phyloP scores from a whole-genome alignment of 2,329 filamentous ascomycete genomes.

The Fusarium decemcellulare region DNA sequence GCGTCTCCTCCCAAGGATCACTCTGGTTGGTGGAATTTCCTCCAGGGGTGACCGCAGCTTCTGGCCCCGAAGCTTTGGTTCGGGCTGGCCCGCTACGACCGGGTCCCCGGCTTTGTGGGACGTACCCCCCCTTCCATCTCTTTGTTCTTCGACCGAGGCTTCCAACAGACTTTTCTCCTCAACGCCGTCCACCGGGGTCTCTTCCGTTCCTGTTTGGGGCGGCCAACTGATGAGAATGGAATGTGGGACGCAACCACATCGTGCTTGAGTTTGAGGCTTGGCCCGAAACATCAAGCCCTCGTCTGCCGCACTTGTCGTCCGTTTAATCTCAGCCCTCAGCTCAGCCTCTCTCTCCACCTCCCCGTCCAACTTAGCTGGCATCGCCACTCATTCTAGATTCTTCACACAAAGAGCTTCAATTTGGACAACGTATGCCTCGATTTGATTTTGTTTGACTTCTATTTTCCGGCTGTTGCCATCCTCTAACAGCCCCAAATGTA shows the following conservation, averaged over 20 bases:
- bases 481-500: not conserved
- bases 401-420: not conserved
- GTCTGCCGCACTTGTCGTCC: not conserved
- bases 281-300: conserved; percentile 22
- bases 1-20: not conserved
- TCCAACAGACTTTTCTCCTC: conserved; percentile 19
- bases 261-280: conserved; percentile 13
- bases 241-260: conserved; percentile 32
- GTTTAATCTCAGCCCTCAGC: not conserved
- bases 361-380: too few relatives aligned
- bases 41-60: conserved; percentile 8
- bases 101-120: conserved; percentile 22
- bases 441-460: conserved; percentile 6
- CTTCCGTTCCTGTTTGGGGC: conserved; percentile 21
- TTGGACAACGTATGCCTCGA: conserved; percentile 3
- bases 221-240: conserved; percentile 24
- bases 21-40: not conserved
- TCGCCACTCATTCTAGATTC: not conserved
- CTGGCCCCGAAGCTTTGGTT: conserved; percentile 11
- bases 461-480: not conserved
- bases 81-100: conserved; percentile 33
- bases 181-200: conserved; percentile 1
- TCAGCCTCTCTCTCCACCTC: not conserved
- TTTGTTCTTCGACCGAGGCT: not conserved
- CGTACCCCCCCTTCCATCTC: not conserved